Percentiles rank a stretch among this genome's conserved stretches.
Evolutionary conservation across 1,284 basidiomycete genomes (phyloP).

Genomic region (Sporisorium scitamineum): DNA sequence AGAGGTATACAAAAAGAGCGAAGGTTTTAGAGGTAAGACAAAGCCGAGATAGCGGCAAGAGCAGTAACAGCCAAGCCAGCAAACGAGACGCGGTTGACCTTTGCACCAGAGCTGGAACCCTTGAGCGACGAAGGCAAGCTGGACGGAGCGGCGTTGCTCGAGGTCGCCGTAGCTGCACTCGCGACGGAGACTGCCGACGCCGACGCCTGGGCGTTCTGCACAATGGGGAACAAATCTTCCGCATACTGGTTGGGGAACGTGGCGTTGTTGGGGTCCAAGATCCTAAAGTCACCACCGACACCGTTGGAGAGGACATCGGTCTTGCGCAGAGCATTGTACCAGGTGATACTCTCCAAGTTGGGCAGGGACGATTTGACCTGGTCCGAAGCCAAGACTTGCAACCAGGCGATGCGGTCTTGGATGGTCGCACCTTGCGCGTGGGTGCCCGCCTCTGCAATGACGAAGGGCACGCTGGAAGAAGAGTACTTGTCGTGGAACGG

Average conservation of each 20-base stretch:
- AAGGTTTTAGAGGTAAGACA: slow-evolving; percentile 1
- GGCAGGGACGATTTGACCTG: slow-evolving; percentile 56
- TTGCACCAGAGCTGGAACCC: slow-evolving; percentile 2
- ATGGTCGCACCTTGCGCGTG: slow-evolving; percentile 30
- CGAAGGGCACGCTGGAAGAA: slow-evolving; percentile 56
- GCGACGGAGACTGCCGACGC: slow-evolving; percentile 13
- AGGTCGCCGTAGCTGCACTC: slow-evolving; percentile 20
- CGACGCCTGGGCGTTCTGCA: slow-evolving; percentile 11
- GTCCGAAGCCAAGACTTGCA: slow-evolving; percentile 55
- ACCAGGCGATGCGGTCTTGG: slow-evolving; percentile 59
- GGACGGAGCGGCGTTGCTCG: slow-evolving; percentile 1
- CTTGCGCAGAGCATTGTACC: slow-evolving; percentile 66
- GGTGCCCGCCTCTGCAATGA: slow-evolving; percentile 69
- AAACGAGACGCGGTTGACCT: background rate
- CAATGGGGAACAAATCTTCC: slow-evolving; percentile 22
- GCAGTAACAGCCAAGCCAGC: slow-evolving; percentile 23
- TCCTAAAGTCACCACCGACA: slow-evolving; percentile 46
- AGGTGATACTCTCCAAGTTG: slow-evolving; percentile 64
- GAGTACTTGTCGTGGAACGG: slow-evolving; percentile 69
- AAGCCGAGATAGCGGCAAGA: slow-evolving; percentile 17
- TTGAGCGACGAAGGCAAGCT: slow-evolving; percentile 22
- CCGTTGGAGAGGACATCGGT: slow-evolving; percentile 44
- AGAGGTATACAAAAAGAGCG: background rate
- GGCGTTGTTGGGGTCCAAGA: slow-evolving; percentile 37
- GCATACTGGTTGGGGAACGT: slow-evolving; percentile 37